Conservation (phyloP, 1,284 basidiomycete genomes). For the Pseudozyma tsukubaensis region DNA sequence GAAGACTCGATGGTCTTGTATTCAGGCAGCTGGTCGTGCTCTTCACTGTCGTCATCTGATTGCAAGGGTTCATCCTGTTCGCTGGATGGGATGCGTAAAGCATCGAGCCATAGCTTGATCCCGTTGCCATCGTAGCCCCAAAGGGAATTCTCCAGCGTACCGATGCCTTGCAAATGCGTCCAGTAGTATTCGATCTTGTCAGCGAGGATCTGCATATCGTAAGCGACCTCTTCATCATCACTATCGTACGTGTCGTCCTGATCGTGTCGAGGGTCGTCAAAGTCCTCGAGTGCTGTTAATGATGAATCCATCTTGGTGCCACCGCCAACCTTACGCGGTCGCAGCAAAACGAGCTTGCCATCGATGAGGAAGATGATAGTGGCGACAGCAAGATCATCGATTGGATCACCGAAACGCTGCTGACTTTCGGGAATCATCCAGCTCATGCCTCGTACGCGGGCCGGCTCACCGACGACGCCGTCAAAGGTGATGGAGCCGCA, state of each 20-base stretch:
- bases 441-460: constrained; percentile 87
- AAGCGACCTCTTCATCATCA: constrained; percentile 88
- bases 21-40: constrained; percentile 63
- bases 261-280: constrained; percentile 28
- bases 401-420: constrained; percentile 92
- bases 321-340: constrained; percentile 62
- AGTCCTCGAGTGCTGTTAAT: constrained; percentile 14
- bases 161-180: constrained; percentile 94
- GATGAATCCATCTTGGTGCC: constrained; percentile 5
- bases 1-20: constrained; percentile 86
- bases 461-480: constrained; percentile 87
- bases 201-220: constrained; percentile 96
- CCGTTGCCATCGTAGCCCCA: constrained; percentile 95
- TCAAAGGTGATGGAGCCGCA: constrained; percentile 96
- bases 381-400: constrained; percentile 90
- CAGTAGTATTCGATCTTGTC: constrained; percentile 97
- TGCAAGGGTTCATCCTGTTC: constrained; percentile 19
- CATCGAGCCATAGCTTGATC: constrained; percentile 94
- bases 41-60: constrained; percentile 40
- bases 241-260: constrained; percentile 6
- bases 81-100: constrained; percentile 78
- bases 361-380: constrained; percentile 97
- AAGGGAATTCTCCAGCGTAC: constrained; percentile 91
- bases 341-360: constrained; percentile 86
- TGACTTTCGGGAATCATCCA: constrained; percentile 96